A percentile compares a stretch with the other conserved stretches of the same genome.
Conservation (phyloP, 2,329 filamentous ascomycete genomes). For the Podosphaera fusca region DNA sequence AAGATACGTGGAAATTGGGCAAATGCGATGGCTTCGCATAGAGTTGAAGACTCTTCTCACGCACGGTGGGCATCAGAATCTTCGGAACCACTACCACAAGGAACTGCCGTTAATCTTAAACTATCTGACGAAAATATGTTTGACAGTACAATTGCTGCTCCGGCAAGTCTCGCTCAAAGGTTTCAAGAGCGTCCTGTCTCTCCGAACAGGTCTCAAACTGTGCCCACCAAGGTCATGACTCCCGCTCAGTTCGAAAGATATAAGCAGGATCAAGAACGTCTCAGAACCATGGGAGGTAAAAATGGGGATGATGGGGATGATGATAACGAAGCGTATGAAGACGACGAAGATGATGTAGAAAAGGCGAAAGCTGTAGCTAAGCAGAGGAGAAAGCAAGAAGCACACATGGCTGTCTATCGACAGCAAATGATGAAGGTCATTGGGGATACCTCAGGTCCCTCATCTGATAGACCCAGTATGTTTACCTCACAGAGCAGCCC, state of each 20-base stretch:
- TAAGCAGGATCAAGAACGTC: slow-evolving; percentile 47
- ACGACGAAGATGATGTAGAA: slow-evolving; percentile 58
- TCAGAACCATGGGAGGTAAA: slow-evolving; percentile 22
- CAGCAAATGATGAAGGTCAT: slow-evolving; percentile 96
- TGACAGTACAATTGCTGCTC: slow-evolving; percentile 11
- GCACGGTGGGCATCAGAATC: slow-evolving; percentile 8
- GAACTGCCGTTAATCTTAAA: slow-evolving; percentile 6
- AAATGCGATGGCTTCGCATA: slow-evolving; percentile 7
- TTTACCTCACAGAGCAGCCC: slow-evolving; percentile 38
- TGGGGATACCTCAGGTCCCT: slow-evolving; percentile 36
- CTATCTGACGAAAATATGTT: slow-evolving; percentile 13
- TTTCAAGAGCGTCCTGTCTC: slow-evolving; percentile 9
- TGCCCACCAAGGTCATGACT: slow-evolving; percentile 53
- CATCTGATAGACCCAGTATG: slow-evolving; percentile 26
- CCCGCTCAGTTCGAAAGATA: slow-evolving; percentile 70
- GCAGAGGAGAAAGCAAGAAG: slow-evolving; percentile 70
- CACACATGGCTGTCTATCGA: slow-evolving; percentile 69
- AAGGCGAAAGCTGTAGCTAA: slow-evolving; percentile 49
- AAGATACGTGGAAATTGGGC: slow-evolving; percentile 13
- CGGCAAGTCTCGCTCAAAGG: slow-evolving; percentile 12
- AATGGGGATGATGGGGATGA: slow-evolving; percentile 33
- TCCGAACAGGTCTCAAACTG: slow-evolving; percentile 2
- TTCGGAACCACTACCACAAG: slow-evolving; percentile 10
- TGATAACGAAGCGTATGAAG: slow-evolving; percentile 40
- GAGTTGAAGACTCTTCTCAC: slow-evolving; percentile 6